These are phyloP conservation scores for Suillus sp. DNA, from an alignment of 768 basidiomycete species.

Conservation along the genomic window DNA sequence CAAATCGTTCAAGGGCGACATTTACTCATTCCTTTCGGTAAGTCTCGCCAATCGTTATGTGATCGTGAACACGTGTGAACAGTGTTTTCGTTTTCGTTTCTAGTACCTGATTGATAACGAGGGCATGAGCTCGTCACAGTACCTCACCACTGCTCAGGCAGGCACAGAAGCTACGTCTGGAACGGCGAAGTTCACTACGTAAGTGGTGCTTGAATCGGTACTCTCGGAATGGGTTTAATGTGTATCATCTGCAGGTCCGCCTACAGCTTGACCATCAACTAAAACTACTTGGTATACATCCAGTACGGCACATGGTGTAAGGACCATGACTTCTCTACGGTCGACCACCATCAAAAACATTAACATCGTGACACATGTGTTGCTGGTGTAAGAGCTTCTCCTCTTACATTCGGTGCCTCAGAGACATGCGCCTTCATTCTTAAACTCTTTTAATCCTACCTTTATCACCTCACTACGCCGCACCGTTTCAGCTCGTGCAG, in stretches of 20 bases:
- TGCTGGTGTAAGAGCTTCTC: background rate
- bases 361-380: background rate
- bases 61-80: background rate
- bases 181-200: slow-evolving; percentile 57
- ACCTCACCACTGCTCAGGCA: slow-evolving; percentile 58
- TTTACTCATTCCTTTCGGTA: slow-evolving; percentile 55
- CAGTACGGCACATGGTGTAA: background rate
- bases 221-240: background rate
- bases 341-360: background rate
- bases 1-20: slow-evolving; percentile 54
- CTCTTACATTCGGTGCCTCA: background rate
- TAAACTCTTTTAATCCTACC: background rate
- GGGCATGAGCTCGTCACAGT: slow-evolving; percentile 52
- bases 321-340: background rate
- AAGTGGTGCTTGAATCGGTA: slow-evolving; percentile 23
- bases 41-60: background rate
- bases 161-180: slow-evolving; percentile 67
- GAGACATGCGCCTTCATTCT: background rate
- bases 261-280: slow-evolving; percentile 50
- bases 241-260: slow-evolving; percentile 37
- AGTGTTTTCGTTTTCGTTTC: background rate
- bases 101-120: slow-evolving; percentile 54
- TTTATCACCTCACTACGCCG: background rate
- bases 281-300: slow-evolving; percentile 9
- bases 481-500: background rate